A percentile compares a stretch with the other conserved stretches of the same genome.
These are phyloP conservation scores for Cercospora zeae-maydis DNA, from an alignment of 2,329 filamentous ascomycete species.

Conservation along the genomic window DNA sequence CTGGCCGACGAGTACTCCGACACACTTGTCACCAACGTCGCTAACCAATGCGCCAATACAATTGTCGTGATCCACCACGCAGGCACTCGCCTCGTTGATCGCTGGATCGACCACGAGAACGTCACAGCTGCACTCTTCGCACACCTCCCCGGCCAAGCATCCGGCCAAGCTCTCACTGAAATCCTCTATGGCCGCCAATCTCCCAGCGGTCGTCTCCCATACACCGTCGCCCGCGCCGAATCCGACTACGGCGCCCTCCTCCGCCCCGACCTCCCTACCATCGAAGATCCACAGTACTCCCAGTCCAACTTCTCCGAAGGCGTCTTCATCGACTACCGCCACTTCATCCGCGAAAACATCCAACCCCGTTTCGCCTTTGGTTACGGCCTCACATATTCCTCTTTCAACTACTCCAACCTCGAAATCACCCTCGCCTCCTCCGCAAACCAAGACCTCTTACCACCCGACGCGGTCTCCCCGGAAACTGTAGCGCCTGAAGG, in stretches of 20 bases:
- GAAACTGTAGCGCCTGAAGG: conserved; percentile 15
- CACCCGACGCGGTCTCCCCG: conserved; percentile 16
- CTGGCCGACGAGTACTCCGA: conserved; percentile 31
- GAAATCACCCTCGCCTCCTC: neutral
- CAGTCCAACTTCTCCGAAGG: conserved; percentile 38
- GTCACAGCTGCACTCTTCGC: conserved; percentile 24
- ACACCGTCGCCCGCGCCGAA: conserved; percentile 31
- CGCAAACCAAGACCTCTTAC: conserved; percentile 11
- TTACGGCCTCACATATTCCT: conserved; percentile 45
- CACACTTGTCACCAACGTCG: conserved; percentile 31
- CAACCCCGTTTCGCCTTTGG: conserved; percentile 44
- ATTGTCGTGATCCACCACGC: conserved; percentile 35
- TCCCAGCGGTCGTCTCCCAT: conserved; percentile 32
- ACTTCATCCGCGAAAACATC: conserved; percentile 42
- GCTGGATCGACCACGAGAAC: conserved; percentile 31
- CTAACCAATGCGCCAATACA: conserved; percentile 32
- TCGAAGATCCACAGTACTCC: conserved; percentile 23
- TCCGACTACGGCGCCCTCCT: conserved; percentile 32
- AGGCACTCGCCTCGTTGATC: conserved; percentile 31
- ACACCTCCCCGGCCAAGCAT: conserved; percentile 25
- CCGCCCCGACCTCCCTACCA: conserved; percentile 15
- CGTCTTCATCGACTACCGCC: conserved; percentile 45
- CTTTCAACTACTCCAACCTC: conserved; percentile 40
- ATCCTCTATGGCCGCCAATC: conserved; percentile 28
- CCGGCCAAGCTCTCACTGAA: conserved; percentile 25